Conservation (phyloP, 768 basidiomycete species). For the Lactifluus subvellereus region DNA sequence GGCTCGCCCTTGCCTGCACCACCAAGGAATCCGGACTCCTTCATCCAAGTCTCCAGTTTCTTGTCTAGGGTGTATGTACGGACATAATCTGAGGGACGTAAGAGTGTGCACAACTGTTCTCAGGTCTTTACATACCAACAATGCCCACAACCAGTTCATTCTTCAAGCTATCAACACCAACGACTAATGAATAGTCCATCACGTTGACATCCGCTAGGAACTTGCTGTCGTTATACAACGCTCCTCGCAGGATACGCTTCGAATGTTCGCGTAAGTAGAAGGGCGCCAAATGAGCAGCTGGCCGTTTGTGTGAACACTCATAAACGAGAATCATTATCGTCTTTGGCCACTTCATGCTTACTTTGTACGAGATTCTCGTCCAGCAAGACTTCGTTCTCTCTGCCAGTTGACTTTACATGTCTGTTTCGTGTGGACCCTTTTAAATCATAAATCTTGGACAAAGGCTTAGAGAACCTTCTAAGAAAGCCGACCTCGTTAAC, state of each 20-base stretch:
- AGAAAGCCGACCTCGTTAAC: neutral
- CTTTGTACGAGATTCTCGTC: constrained; percentile 96
- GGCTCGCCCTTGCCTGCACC: constrained; percentile 82
- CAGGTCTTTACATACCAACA: constrained; percentile 60
- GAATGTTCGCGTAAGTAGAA: constrained; percentile 96
- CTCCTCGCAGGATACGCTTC: constrained; percentile 85
- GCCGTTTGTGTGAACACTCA: neutral
- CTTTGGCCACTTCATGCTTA: constrained; percentile 29
- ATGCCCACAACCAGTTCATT: constrained; percentile 96
- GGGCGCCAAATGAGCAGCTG: constrained; percentile 80
- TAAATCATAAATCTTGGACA: constrained; percentile 84
- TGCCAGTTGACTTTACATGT: constrained; percentile 83
- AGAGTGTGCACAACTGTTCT: neutral
- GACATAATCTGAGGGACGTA: constrained; percentile 69
- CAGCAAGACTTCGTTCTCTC: constrained; percentile 88
- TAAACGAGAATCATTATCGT: neutral
- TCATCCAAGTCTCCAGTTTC: constrained; percentile 96
- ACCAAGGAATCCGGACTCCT: constrained; percentile 88
- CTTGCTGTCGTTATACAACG: constrained; percentile 91
- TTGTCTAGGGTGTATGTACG: constrained; percentile 99
- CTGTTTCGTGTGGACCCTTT: constrained; percentile 96
- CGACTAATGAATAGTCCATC: constrained; percentile 96
- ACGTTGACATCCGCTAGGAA: constrained; percentile 93
- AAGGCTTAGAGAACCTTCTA: neutral
- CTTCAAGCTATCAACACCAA: constrained; percentile 85